Base-by-base conservation (phyloP, 768 basidiomycete species). In the Butyriboletus loyo region DNA sequence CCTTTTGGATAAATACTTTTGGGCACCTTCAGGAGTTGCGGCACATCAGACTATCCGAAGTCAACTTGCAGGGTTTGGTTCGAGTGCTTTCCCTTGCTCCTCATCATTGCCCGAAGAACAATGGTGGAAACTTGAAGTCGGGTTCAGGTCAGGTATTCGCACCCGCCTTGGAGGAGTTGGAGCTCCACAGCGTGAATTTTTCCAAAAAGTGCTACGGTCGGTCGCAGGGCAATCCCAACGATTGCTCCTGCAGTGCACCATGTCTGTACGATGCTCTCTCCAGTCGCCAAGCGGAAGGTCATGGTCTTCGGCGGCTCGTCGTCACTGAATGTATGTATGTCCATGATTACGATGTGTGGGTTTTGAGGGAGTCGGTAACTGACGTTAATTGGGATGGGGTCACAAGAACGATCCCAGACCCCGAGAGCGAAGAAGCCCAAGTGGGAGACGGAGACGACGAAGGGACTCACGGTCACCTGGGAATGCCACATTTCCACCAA, bases 311-410 rank as follows among this genome's bases (percentile, higher is more conserved):
- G 24, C 54, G 28, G 24, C 65, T 64, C 13, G 30, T 31, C 7
- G 25, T 62, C 32, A 30, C 2, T 30, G 44, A 46, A 4, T 64
- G 65, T n/a, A 38, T 44, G 43, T 50, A 54, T 19, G 28, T 64
- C 15, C 35, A 8, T 22, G 45, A 36, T 10, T 6, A 38, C 15
- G 52, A 51, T 9, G 47, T 56, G 10, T 44, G 34, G 24, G 31
- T 3, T 1, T 38, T 64, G 37, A 48, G 31, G 38, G 39, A 21
- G 14, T 50, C 32, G 9, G 60, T 58, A 27, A 19, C 30, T 37
- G 42, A 58, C 11, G 50, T 65, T 35, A 9, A 50, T 17, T 67
- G 63, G 64, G 61, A 67, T 34, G 46, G 52, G 19, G 7, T 56
- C 36, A 49, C 38, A 24, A 50, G 46, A 38, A 31, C 28, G 15